Base-by-base conservation (phyloP, 2,329 filamentous ascomycete genomes). In the Septoria linicola region DNA sequence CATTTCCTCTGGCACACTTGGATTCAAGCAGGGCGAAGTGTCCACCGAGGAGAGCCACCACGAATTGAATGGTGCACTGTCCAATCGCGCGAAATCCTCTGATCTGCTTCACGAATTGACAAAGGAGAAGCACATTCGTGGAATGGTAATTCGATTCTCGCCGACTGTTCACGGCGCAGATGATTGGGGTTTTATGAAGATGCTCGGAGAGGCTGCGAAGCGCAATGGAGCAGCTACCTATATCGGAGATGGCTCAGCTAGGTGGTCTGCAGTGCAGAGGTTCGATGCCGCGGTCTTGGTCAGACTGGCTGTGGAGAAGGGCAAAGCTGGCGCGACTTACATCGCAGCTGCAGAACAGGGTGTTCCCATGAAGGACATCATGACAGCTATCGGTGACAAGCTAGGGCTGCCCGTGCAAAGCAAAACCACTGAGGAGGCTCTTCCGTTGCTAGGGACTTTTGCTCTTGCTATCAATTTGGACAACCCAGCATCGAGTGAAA, bases 141-240 rank as follows among this genome's bases (percentile, higher is more conserved):
- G 73, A 3, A 63, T 57, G 14, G 55, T 63, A 6, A 61, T 78
- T 4, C 68, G 74, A 0, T 63, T 77, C 0, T 64, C 74, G 2
- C 72, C 73, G 0, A 76, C 64, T 20, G 74, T 77, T 0, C 75
- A 77, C 55, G 75, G 75, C 2, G 66, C 65, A 10, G 73, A 68
- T 1, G 73, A 69, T 8, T 70, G 68, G 49, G 68, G 68, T 2
- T 63, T 67, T 20, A 62, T 74, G 19, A 42, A 50, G n/a, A 55
- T 69, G 46, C 65, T 72, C 48, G 67, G 71, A 60, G 14, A 53
- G 8, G 56, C 63, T 3, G 67, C 65, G 8, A 64, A 58, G 11
- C 49, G 62, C 37, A 59, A 57, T 20, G 69, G 71, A 4, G 58
- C 61, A 27, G 59, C 64, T 1, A 40, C 58, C 4, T 62, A 68